phyloP scores from a whole-genome alignment of 202 grass and related monocot genomes.

The Bolboschoenoplectus hybrid region DNA sequence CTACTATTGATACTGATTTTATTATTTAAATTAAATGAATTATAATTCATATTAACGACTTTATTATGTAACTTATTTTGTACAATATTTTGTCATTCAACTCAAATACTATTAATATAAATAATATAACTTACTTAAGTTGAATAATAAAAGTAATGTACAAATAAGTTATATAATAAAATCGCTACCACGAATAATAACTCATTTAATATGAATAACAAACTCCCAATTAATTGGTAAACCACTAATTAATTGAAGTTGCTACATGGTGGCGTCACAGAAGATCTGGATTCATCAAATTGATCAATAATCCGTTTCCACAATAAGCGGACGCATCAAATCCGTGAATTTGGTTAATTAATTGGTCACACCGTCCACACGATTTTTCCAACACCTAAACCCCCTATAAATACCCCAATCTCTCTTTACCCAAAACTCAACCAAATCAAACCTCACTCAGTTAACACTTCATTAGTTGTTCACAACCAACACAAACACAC shows the following conservation, averaged over 20 bases:
- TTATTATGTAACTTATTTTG: too few species aligned
- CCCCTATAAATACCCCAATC: conserved; percentile 31
- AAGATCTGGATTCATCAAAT: background rate
- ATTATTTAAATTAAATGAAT: too few species aligned
- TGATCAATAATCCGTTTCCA: conserved; percentile 10
- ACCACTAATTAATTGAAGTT: background rate
- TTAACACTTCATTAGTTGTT: background rate
- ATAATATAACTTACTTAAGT: too few species aligned
- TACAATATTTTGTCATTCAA: too few species aligned
- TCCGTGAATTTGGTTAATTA: conserved; percentile 37
- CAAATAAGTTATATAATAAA: too few species aligned
- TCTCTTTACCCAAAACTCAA: background rate
- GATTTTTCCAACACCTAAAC: conserved; percentile 15
- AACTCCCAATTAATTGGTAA: too few species aligned
- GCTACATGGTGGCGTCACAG: background rate
- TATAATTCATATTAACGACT: too few species aligned
- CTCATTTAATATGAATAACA: too few species aligned
- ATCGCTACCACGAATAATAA: too few species aligned
- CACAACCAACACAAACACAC: background rate
- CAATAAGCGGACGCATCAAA: conserved; percentile 31
- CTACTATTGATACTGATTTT: too few species aligned
- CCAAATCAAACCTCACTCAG: conserved; percentile 25
- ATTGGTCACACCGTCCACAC: conserved; percentile 22
- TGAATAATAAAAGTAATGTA: too few species aligned
- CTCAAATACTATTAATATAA: too few species aligned